Evolutionary conservation across 2,329 filamentous ascomycete species (phyloP).

Genomic region (Huntiella moniliformis): DNA sequence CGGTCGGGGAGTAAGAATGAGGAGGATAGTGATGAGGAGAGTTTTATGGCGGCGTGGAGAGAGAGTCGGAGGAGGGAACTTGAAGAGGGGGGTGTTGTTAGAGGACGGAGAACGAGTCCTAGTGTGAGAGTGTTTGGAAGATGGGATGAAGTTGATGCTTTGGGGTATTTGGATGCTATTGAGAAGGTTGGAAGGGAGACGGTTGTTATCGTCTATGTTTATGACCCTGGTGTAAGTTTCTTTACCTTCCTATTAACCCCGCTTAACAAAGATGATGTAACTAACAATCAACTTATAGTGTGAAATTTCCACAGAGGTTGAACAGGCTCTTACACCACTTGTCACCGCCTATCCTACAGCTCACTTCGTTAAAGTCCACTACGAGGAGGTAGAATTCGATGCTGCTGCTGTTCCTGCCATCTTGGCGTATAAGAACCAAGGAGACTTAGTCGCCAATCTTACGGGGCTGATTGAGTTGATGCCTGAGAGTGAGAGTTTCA

Average conservation of each 20-base stretch:
- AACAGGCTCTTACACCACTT: conserved; percentile 57
- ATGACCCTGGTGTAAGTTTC: conserved; percentile 58
- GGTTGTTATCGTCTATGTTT: conserved; percentile 82
- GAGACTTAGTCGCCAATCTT: conserved; percentile 78
- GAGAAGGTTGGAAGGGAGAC: conserved; percentile 72
- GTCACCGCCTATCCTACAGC: conserved; percentile 51
- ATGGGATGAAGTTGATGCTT: conserved; percentile 68
- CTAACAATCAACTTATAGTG: conserved; percentile 35
- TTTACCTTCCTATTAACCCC: background rate
- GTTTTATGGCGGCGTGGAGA: conserved; percentile 72
- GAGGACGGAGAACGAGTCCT: conserved; percentile 53
- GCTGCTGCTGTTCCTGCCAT: conserved; percentile 72
- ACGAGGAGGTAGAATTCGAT: conserved; percentile 87
- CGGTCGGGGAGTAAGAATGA: conserved; percentile 23
- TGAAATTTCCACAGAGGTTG: conserved; percentile 58
- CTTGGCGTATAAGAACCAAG: conserved; percentile 69
- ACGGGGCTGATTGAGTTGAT: conserved; percentile 77
- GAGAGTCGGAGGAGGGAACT: conserved; percentile 63
- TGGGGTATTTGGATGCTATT: conserved; percentile 88
- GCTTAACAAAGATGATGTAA: conserved; percentile 2
- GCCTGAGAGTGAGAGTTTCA: conserved; percentile 45
- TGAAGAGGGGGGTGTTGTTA: conserved; percentile 38
- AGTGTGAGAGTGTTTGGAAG: conserved; percentile 61
- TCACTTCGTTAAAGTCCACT: conserved; percentile 81
- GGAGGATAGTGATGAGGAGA: conserved; percentile 45